Evolutionary conservation across 2,329 filamentous ascomycete species (phyloP).

Genomic region (Arthrobotrys pseudoclavata): DNA sequence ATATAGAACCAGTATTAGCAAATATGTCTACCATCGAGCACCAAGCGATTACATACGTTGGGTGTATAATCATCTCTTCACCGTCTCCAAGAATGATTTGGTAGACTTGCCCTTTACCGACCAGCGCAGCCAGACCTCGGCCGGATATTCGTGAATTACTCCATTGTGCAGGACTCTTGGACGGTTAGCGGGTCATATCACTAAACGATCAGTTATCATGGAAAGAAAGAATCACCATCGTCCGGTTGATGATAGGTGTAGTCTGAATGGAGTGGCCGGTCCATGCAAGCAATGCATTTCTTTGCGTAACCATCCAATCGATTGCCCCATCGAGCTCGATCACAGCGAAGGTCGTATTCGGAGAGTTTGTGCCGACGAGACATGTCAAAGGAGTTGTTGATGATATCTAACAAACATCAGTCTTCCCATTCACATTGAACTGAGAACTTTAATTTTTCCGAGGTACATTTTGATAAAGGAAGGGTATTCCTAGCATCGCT

Average conservation of each 20-base stretch:
- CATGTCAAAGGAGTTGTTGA: constrained; percentile 90
- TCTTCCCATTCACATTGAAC: background rate
- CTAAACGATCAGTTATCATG: background rate
- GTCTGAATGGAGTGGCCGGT: constrained; percentile 87
- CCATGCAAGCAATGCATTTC: constrained; percentile 93
- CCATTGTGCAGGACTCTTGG: constrained; percentile 83
- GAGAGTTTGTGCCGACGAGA: constrained; percentile 87
- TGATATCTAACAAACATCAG: constrained; percentile 65
- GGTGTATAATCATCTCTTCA: constrained; percentile 92
- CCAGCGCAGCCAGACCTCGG: constrained; percentile 84
- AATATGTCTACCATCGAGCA: background rate
- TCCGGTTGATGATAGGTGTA: constrained; percentile 79
- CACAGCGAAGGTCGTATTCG: constrained; percentile 86
- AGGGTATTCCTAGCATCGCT: constrained; percentile 86
- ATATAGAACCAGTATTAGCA: background rate
- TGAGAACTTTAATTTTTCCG: background rate
- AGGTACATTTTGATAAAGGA: constrained; percentile 83
- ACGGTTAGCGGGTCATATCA: constrained; percentile 65
- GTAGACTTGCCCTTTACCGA: constrained; percentile 90
- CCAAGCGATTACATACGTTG: constrained; percentile 69
- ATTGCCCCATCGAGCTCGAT: constrained; percentile 91
- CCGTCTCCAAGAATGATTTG: constrained; percentile 83
- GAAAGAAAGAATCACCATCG: constrained; percentile 70
- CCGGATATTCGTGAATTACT: constrained; percentile 90
- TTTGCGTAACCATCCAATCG: constrained; percentile 93